phyloP scores from a whole-genome alignment of 768 basidiomycete species.

The Lanmaoa pseudosensibilis region DNA sequence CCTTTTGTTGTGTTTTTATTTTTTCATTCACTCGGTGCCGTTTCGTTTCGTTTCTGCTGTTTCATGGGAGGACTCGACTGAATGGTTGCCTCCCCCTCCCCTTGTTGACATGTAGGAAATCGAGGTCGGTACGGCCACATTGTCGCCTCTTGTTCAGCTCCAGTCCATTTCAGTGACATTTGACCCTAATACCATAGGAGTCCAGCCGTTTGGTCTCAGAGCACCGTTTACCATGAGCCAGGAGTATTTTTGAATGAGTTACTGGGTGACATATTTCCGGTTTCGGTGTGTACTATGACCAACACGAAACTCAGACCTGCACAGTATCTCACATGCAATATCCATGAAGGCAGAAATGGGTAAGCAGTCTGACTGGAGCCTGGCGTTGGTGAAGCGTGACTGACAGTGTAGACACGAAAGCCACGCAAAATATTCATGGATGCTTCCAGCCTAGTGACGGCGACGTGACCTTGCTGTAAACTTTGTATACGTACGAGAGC shows the following conservation, averaged over 20 bases:
- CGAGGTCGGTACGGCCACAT: slow-evolving; percentile 29
- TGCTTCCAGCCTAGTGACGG: too few species aligned
- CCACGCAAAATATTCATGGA: too few species aligned
- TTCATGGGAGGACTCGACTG: not conserved
- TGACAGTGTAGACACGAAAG: too few species aligned
- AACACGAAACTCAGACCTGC: too few species aligned
- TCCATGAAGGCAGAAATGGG: too few species aligned
- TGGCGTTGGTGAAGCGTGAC: too few species aligned
- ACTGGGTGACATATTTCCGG: not conserved
- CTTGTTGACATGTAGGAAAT: slow-evolving; percentile 30
- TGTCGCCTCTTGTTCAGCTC: slow-evolving; percentile 34
- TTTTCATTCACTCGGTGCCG: not conserved
- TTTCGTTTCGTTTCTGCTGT: not conserved
- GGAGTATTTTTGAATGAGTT: not conserved
- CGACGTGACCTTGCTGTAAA: too few species aligned
- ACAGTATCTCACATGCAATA: too few species aligned
- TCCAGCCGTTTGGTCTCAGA: slow-evolving; percentile 29
- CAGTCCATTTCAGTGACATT: slow-evolving; percentile 17
- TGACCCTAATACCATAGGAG: slow-evolving; percentile 21
- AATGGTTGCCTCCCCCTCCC: not conserved
- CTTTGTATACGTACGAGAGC: too few species aligned
- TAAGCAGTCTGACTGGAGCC: too few species aligned
- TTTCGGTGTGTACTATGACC: not conserved
- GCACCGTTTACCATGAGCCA: slow-evolving; percentile 30
- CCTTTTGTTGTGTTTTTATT: slow-evolving; percentile 16